A percentile compares a stretch with the other conserved stretches of the same genome.
phyloP scores from a whole-genome alignment of 208 protist species.

The Strigomonas galati region DNA sequence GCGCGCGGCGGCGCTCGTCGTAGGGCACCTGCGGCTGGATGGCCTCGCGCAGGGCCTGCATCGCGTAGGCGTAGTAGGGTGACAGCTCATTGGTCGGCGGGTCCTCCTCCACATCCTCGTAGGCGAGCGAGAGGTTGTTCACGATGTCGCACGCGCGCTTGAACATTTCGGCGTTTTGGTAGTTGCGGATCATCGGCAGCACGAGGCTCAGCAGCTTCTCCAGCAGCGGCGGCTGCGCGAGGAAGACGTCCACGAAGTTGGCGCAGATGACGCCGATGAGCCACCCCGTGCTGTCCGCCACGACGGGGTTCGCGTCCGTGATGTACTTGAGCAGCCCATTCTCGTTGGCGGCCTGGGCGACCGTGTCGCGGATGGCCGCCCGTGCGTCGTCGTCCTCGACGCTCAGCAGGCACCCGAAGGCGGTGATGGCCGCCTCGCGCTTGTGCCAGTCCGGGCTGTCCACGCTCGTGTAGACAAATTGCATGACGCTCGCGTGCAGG shows the following conservation, averaged over 20 bases:
- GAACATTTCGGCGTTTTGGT: slow-evolving; percentile 63
- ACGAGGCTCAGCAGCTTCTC: slow-evolving; percentile 75
- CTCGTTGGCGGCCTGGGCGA: slow-evolving; percentile 84
- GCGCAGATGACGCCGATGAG: slow-evolving; percentile 93
- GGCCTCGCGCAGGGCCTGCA: slow-evolving; percentile 53
- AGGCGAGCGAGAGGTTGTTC: slow-evolving; percentile 91
- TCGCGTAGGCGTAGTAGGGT: slow-evolving; percentile 75
- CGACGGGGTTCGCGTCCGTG: slow-evolving; percentile 64
- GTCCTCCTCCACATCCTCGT: slow-evolving; percentile 70
- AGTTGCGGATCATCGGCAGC: slow-evolving; percentile 52
- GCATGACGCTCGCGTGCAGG: slow-evolving; percentile 87
- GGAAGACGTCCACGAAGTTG: slow-evolving; percentile 78
- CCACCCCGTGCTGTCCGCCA: slow-evolving; percentile 95
- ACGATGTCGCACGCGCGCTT: slow-evolving; percentile 92
- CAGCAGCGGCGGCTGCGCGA: slow-evolving; percentile 44
- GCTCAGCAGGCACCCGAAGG: slow-evolving; percentile 96
- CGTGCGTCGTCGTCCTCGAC: slow-evolving; percentile 67
- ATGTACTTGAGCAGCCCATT: slow-evolving; percentile 88
- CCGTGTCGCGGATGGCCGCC: slow-evolving; percentile 76
- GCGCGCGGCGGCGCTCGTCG: slow-evolving; percentile 81
- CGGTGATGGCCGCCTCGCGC: slow-evolving; percentile 94
- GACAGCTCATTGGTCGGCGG: slow-evolving; percentile 81
- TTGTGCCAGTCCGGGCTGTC: slow-evolving; percentile 89
- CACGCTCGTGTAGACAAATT: slow-evolving; percentile 94
- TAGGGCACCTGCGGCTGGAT: slow-evolving; percentile 75